Evolutionary conservation across 2,329 filamentous ascomycete genomes (phyloP).

Genomic region (Conoideocrella luteorostrata): DNA sequence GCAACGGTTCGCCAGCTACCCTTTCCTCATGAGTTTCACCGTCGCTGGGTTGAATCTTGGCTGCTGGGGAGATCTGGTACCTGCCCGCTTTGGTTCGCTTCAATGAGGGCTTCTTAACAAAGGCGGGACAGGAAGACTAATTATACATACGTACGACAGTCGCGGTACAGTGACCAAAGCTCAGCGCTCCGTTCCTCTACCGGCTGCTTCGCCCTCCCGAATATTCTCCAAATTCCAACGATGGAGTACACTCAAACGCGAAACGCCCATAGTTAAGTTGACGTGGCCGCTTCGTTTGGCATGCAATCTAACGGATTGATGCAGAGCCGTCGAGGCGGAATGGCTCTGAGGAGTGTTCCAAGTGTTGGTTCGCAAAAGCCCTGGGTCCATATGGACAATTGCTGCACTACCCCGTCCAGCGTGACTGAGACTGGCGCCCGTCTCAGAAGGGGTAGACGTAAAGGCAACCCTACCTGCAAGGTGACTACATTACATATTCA

Average conservation of each 20-base stretch:
- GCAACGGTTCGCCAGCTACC: not conserved
- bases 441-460: not conserved
- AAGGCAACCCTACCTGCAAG: too few relatives aligned
- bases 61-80: not conserved
- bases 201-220: too few relatives aligned
- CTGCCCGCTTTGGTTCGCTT: not conserved
- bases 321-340: not conserved
- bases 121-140: too few relatives aligned
- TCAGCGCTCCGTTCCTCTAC: too few relatives aligned
- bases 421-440: not conserved
- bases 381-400: not conserved
- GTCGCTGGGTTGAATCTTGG: not conserved
- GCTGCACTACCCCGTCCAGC: not conserved
- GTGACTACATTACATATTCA: too few relatives aligned
- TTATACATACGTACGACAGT: too few relatives aligned
- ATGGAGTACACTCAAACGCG: too few relatives aligned
- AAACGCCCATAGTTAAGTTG: too few relatives aligned
- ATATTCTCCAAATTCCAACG: too few relatives aligned
- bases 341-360: not conserved
- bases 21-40: not conserved
- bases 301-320: not conserved
- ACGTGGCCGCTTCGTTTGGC: too few relatives aligned
- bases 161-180: too few relatives aligned
- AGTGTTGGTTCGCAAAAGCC: not conserved
- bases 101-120: too few relatives aligned